Evolutionary conservation across 2,329 filamentous ascomycete genomes (phyloP), one percentile per base, ranked within the genome.

Genomic region (Lecanicillium sp.): DNA sequence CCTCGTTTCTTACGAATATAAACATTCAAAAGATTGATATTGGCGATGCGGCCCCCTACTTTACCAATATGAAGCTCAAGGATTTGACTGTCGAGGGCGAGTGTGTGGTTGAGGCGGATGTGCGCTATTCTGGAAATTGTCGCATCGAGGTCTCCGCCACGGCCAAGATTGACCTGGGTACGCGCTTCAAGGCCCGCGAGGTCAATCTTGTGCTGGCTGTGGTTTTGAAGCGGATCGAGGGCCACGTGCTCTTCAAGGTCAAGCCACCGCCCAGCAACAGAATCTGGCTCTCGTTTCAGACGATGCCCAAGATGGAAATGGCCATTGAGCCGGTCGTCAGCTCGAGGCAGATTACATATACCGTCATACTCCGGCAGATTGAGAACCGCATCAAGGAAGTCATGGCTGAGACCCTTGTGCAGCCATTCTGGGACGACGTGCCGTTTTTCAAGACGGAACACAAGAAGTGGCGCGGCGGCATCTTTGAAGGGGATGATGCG

Each of bases 251-350:
- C 20, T 71, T 95, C 52, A 84, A 87, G 52, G 80, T 96, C 59
- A 98, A 98, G 59, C 86, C 92, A 6, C 87, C 90, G 13, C 92
- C 92, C 1, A 95, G 88, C 59, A 98, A 98, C 57, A 78, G 92
- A 29, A 60, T 95, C n/a, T 98, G 92, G 92, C 78, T 96, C 48
- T 83, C 88, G 1, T 98, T 98, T 55, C 85, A 94, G 56, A 79
- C 79, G n/a, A 85, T 88, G 71, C 92, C 92, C 14, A 89, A 90
- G 54, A 83, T 98, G 66, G 88, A 94, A 45, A 80, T 95, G 71
- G 78, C 78, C n/a, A 86, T 96, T 31, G 88, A 96, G 57, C 92
- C 92, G 4, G 89, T 98, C 49, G 88, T 98, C 36, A 95, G 89
- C 63, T 84, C 88, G 12, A 79, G 90, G 42, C 90, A 96, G 57